phyloP scores from a whole-genome alignment of 768 basidiomycete genomes.

The Psilocybe cyanescens region DNA sequence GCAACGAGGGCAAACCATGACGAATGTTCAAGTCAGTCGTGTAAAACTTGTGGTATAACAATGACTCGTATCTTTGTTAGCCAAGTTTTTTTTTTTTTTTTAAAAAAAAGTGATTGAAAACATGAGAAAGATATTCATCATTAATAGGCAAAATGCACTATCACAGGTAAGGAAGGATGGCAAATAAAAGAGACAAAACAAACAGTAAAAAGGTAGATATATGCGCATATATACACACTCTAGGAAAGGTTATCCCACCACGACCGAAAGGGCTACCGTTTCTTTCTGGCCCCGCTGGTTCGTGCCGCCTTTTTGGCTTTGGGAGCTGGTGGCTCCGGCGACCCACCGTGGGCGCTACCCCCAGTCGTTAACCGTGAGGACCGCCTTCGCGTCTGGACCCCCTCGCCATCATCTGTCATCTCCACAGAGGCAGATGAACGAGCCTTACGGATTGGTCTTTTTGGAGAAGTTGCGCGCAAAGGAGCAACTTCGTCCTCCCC shows the following conservation, averaged over 20 bases:
- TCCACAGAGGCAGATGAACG: constrained; percentile 36
- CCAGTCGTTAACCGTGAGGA: constrained; percentile 45
- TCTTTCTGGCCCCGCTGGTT: constrained; percentile 17
- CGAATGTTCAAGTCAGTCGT: too few species aligned
- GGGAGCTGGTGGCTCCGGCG: constrained; percentile 26
- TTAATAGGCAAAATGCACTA: too few species aligned
- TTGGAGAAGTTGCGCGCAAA: constrained; percentile 36
- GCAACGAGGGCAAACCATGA: too few species aligned
- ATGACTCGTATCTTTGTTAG: too few species aligned
- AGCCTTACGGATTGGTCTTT: constrained; percentile 22
- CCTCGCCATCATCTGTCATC: constrained; percentile 35
- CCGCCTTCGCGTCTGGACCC: constrained; percentile 42
- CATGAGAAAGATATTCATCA: too few species aligned
- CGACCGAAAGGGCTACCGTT: constrained; percentile 15
- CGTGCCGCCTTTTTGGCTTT: constrained; percentile 24
- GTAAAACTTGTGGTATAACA: too few species aligned
- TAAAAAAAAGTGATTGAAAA: too few species aligned
- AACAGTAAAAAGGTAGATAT: constrained; percentile 1
- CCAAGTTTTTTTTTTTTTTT: too few species aligned
- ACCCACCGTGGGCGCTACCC: constrained; percentile 28
- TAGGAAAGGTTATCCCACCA: not conserved
- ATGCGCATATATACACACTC: not conserved
- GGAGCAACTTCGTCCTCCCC: constrained; percentile 43
- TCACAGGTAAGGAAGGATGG: too few species aligned
- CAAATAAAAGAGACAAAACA: not conserved